These are phyloP conservation scores for Claviceps sp. DNA, from an alignment of 2,329 filamentous ascomycete genomes.

Conservation along the genomic window DNA sequence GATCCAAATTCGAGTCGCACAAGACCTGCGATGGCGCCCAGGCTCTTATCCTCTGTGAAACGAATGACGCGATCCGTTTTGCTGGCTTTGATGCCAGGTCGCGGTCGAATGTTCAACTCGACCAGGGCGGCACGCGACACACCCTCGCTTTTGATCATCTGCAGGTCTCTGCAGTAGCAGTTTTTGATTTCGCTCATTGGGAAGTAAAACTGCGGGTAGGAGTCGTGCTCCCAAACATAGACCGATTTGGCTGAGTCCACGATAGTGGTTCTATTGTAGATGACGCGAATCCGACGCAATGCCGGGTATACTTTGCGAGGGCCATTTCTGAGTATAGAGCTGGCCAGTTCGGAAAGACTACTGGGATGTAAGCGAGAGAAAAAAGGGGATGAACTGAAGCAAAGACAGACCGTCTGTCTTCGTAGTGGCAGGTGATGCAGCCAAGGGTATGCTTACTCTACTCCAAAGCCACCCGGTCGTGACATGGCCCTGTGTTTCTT, in stretches of 20 bases:
- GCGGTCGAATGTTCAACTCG: slow-evolving; percentile 16
- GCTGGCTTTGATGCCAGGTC: slow-evolving; percentile 12
- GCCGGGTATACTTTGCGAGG: slow-evolving; percentile 12
- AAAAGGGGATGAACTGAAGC: not conserved
- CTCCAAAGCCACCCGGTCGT: slow-evolving; percentile 7
- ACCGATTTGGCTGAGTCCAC: slow-evolving; percentile 24
- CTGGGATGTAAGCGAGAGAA: not conserved
- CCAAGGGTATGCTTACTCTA: slow-evolving; percentile 6
- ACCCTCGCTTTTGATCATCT: slow-evolving; percentile 14
- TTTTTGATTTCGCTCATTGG: slow-evolving; percentile 17
- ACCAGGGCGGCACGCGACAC: slow-evolving; percentile 16
- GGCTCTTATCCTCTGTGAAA: slow-evolving; percentile 24
- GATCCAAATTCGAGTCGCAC: slow-evolving; percentile 23
- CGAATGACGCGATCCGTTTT: slow-evolving; percentile 22
- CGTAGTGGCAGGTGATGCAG: not conserved
- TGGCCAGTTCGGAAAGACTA: slow-evolving; percentile 17
- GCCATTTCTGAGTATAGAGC: slow-evolving; percentile 14
- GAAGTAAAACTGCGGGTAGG: slow-evolving; percentile 34
- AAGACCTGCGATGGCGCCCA: slow-evolving; percentile 19
- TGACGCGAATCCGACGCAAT: slow-evolving; percentile 20
- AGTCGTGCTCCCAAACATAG: slow-evolving; percentile 32
- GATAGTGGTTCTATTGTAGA: slow-evolving; percentile 19
- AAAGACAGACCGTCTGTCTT: not conserved
- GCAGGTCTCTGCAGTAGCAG: slow-evolving; percentile 15
- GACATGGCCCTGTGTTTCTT: not conserved